Evolutionary conservation across 768 basidiomycete genomes (phyloP).

Genomic region (Pulveroboletus sp.): DNA sequence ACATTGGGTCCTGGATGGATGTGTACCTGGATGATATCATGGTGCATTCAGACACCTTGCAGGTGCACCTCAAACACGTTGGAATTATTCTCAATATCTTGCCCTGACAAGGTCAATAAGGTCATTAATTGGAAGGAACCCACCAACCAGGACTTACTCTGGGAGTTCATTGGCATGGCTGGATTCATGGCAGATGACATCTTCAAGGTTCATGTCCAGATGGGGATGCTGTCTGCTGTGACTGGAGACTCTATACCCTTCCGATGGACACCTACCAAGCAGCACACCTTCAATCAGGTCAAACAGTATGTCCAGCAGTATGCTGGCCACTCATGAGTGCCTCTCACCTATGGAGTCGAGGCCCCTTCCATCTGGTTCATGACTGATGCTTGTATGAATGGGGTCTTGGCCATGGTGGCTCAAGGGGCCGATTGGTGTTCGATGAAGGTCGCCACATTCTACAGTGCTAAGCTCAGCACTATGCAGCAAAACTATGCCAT

Average conservation of each 20-base stretch:
- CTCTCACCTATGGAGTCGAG: neutral
- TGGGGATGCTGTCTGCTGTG: neutral
- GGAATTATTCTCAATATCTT: slow-evolving; percentile 34
- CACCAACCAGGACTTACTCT: neutral
- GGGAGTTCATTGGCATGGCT: neutral
- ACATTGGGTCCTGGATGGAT: neutral
- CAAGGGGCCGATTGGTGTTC: too few relatives aligned
- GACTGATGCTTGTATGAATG: neutral
- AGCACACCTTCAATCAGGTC: neutral
- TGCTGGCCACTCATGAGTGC: too few relatives aligned
- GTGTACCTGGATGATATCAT: slow-evolving; percentile 9
- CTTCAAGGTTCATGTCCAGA: neutral
- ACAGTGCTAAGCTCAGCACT: too few relatives aligned
- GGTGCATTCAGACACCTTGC: slow-evolving; percentile 8
- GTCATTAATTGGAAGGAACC: slow-evolving; percentile 19
- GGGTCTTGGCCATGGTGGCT: too few relatives aligned
- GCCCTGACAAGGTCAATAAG: too few relatives aligned
- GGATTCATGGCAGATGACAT: slow-evolving; percentile 2
- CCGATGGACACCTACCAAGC: neutral
- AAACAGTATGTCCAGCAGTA: neutral
- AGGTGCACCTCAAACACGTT: slow-evolving; percentile 31
- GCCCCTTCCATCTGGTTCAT: neutral
- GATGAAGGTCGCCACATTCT: too few relatives aligned
- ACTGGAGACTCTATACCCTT: neutral
- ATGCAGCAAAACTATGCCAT: too few relatives aligned